Evolutionary conservation across 164 flowering plant species (phyloP).

Genomic region (Sedum album): DNA sequence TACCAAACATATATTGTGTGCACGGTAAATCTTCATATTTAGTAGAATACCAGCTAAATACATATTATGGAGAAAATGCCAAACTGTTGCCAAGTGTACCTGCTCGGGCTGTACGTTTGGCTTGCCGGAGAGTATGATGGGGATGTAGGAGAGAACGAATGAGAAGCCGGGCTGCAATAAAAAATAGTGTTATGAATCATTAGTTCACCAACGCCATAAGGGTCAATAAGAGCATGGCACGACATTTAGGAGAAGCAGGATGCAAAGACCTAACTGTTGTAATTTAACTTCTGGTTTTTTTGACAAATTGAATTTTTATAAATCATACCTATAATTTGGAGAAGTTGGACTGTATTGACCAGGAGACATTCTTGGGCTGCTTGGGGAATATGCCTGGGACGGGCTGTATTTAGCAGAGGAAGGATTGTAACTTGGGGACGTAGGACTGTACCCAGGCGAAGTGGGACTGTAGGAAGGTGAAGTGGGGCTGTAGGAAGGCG

Average conservation of each 20-base stretch:
- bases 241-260: neutral
- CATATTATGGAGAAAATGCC: neutral
- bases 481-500: constrained; percentile 89
- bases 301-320: neutral
- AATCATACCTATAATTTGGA: constrained; percentile 77
- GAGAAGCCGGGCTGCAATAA: constrained; percentile 84
- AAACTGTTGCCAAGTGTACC: constrained; percentile 51
- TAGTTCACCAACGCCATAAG: neutral
- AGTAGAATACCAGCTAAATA: neutral
- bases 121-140: constrained; percentile 90
- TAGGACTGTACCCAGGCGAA: constrained; percentile 74
- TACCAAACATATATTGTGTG: neutral
- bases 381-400: constrained; percentile 81
- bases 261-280: too few relatives aligned
- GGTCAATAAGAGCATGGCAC: too few relatives aligned
- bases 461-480: constrained; percentile 93
- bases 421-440: constrained; percentile 78
- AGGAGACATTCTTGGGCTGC: constrained; percentile 79
- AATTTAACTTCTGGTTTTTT: too few relatives aligned
- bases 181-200: neutral
- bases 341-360: constrained; percentile 86
- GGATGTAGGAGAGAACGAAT: constrained; percentile 94
- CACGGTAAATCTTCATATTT: neutral
- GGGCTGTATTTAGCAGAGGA: constrained; percentile 78
- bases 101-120: constrained; percentile 93